Conservation (phyloP, 768 basidiomycete genomes). For the Baorangia bicolor region DNA sequence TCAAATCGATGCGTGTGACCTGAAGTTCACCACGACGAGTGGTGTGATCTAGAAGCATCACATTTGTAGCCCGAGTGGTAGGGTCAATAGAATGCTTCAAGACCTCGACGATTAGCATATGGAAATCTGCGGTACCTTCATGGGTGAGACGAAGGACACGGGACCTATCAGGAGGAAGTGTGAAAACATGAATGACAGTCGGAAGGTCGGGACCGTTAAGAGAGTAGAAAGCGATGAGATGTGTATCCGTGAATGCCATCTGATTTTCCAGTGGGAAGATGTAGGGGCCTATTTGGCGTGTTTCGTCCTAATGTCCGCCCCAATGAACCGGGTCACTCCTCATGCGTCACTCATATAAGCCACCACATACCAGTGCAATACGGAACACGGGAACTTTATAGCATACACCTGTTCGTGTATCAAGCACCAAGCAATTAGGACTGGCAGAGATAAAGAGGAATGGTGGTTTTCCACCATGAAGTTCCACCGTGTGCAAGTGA, state of each 20-base stretch:
- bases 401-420: neutral
- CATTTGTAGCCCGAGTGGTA: neutral
- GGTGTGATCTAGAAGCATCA: neutral
- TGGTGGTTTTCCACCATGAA: neutral
- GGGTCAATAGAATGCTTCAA: neutral
- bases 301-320: neutral
- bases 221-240: neutral
- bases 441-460: neutral
- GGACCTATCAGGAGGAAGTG: neutral
- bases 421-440: neutral
- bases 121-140: neutral
- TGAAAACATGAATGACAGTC: neutral
- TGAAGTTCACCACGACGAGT: fast-evolving
- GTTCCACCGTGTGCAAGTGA: too few species aligned
- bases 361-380: neutral
- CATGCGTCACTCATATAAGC: slow-evolving; percentile 7
- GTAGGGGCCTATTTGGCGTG: fast-evolving
- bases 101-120: neutral
- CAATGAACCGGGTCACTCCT: neutral
- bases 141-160: neutral
- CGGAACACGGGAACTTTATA: neutral
- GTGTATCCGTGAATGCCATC: neutral
- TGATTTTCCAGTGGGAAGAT: too few species aligned
- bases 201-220: too few species aligned
- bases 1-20: neutral